Evolutionary conservation across 1,284 basidiomycete genomes (phyloP), one percentile per base, ranked within the genome.

Genomic region (Sphaerobolus stellatus): DNA sequence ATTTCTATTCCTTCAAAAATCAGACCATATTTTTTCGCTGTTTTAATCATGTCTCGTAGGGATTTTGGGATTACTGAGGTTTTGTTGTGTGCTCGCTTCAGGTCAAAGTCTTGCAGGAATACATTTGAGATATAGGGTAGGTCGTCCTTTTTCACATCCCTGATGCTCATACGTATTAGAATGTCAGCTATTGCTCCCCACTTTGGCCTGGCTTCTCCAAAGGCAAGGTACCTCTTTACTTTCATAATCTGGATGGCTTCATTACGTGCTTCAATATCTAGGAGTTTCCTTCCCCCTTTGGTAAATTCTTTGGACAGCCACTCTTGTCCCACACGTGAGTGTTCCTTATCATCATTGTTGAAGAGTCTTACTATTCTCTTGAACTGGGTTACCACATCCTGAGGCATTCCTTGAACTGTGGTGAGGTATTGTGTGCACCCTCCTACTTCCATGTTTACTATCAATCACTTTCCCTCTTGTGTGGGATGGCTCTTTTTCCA

Each of bases 201-300:
- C 9, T 14, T 50, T 6, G 62, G 50, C 14, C 58, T 25, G 6
- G 29, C 9, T 0, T 25, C 13, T 1, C 50, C 48, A 20, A 45
- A 48, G 20, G 43, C 56, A 2, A 63, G 57, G 50, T 63, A 61
- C 11, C 52, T 40, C 45, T 59, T 56, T 1, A 59, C 38, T 57
- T 52, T 56, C n/a, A 55, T 59, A 11, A 62, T 30, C 25, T 53
- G 43, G 11, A 62, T 61, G 2, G 61, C 61, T 38, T 61, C 51
- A 30, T 61, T 62, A 13, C 58, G 25, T 1, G 53, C 47, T 25
- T 43, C 33, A 1, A 61, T 44, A 52, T 61, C 58, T 0, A 60
- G 46, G 16, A 64, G 45, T 13, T 55, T 45, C 25, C 9, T 45
- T 45, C 43, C 9, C 5, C 25, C 43, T 45, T 20, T n/a, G 54